A percentile compares a stretch with the other conserved stretches of the same genome.
phyloP scores from a whole-genome alignment of 108 stramenopile genomes.

The Seminavis robusta region DNA sequence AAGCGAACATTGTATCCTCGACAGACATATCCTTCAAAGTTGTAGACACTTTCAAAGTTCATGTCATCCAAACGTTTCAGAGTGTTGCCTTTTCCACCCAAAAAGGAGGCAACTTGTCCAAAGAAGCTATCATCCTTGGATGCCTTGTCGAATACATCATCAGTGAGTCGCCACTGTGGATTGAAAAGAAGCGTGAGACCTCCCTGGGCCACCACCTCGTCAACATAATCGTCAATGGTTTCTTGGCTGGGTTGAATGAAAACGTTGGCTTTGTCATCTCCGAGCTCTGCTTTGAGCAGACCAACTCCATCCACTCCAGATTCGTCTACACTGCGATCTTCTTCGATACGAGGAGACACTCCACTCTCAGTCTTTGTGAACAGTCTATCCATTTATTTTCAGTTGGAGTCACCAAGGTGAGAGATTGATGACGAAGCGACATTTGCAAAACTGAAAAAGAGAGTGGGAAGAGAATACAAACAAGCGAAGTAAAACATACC shows the following conservation, averaged over 20 bases:
- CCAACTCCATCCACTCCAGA: slow-evolving; percentile 89
- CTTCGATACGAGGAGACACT: slow-evolving; percentile 67
- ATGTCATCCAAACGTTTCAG: slow-evolving; percentile 52
- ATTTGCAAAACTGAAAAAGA: no score
- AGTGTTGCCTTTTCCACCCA: slow-evolving; percentile 83
- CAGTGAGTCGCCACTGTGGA: slow-evolving; percentile 86
- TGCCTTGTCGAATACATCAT: slow-evolving; percentile 81
- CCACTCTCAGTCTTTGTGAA: slow-evolving; percentile 27
- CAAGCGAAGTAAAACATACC: slow-evolving; percentile 20
- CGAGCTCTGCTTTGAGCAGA: slow-evolving; percentile 48
- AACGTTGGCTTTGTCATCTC: slow-evolving; percentile 38
- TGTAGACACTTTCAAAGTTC: slow-evolving; percentile 58
- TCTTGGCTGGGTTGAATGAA: slow-evolving; percentile 86
- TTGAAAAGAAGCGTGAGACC: slow-evolving; percentile 63
- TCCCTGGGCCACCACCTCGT: slow-evolving; percentile 35
- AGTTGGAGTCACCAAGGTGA: no score
- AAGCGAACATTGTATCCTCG: slow-evolving; percentile 81
- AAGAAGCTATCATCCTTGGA: slow-evolving; percentile 51
- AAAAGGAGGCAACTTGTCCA: slow-evolving; percentile 71
- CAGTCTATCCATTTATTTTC: no score
- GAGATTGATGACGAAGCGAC: no score
- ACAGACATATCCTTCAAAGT: slow-evolving; percentile 83
- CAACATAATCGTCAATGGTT: slow-evolving; percentile 45
- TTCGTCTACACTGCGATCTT: slow-evolving; percentile 84
- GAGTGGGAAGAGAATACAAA: background rate